Evolutionary conservation across 768 basidiomycete species (phyloP).

Genomic region (Termitomyces eurrhizus): DNA sequence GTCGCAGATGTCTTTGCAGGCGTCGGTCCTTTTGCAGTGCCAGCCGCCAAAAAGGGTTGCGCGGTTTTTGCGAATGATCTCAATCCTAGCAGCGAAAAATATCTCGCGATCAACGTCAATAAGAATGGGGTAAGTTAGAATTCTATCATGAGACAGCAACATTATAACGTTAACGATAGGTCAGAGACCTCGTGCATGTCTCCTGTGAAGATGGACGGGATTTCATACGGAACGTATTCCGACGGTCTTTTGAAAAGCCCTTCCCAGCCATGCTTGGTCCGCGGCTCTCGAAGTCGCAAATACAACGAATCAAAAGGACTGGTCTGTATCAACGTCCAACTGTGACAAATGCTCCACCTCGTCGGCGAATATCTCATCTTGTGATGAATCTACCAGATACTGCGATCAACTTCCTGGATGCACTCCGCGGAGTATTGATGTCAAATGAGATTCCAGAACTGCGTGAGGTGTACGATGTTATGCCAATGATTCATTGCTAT

Average conservation of each 20-base stretch:
- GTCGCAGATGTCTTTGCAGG: constrained; percentile 95
- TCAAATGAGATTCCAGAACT: constrained; percentile 30
- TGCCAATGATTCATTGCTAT: constrained; percentile 95
- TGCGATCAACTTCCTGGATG: constrained; percentile 86
- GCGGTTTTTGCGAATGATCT: constrained; percentile 90
- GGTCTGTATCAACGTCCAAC: neutral
- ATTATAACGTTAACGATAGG: constrained; percentile 39
- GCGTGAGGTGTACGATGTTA: constrained; percentile 47
- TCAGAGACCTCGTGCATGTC: constrained; percentile 62
- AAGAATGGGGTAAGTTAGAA: constrained; percentile 65
- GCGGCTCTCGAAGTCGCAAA: constrained; percentile 42
- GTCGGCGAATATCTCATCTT: constrained; percentile 72
- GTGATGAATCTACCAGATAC: constrained; percentile 98
- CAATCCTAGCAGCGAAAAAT: constrained; percentile 85
- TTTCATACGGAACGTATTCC: constrained; percentile 67
- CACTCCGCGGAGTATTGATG: constrained; percentile 72
- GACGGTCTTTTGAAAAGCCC: constrained; percentile 55
- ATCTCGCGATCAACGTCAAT: constrained; percentile 64
- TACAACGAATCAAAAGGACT: constrained; percentile 29
- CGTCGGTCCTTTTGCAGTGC: constrained; percentile 94
- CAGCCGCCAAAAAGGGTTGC: constrained; percentile 89
- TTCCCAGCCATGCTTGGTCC: constrained; percentile 57
- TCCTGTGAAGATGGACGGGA: constrained; percentile 83
- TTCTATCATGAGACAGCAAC: neutral
- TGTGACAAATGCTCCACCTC: constrained; percentile 22